Conservation (phyloP, 1,284 basidiomycete species). For the Ustilago hordei region DNA sequence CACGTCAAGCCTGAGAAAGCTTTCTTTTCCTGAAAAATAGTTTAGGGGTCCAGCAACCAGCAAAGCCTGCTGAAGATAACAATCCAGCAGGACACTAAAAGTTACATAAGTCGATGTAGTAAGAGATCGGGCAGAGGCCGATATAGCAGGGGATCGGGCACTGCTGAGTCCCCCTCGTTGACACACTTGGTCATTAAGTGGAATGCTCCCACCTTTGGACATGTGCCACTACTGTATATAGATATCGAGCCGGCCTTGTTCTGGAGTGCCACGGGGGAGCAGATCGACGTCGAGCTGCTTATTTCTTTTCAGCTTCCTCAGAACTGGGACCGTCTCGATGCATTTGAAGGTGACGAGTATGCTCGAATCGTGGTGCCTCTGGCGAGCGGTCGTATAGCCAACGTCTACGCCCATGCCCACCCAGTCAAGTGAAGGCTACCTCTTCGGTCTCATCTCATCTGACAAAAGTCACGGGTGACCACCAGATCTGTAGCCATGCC, state of each 20-base stretch:
- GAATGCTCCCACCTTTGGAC: too few relatives aligned
- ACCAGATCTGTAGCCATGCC: background rate
- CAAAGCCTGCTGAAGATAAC: background rate
- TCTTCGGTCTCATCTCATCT: background rate
- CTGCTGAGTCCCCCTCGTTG: too few relatives aligned
- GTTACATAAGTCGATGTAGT: too few relatives aligned
- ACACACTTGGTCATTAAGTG: too few relatives aligned
- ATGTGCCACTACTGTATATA: background rate
- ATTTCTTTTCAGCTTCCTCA: background rate
- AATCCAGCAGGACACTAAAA: too few relatives aligned
- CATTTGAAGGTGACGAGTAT: background rate
- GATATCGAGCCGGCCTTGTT: background rate
- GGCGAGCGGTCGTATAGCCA: background rate
- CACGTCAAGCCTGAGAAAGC: conserved; percentile 1
- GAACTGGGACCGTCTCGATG: conserved; percentile 3
- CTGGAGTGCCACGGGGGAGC: conserved; percentile 1
- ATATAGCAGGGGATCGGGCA: too few relatives aligned
- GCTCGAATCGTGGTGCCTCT: background rate
- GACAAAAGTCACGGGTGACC: background rate
- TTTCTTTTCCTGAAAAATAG: background rate
- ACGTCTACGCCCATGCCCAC: background rate
- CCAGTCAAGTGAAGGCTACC: background rate
- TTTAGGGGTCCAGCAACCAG: conserved; percentile 8
- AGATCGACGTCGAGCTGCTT: background rate
- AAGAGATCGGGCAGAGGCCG: too few relatives aligned